Conservation (phyloP, 2,329 filamentous ascomycete species). For the Parastagonospora avenae region DNA sequence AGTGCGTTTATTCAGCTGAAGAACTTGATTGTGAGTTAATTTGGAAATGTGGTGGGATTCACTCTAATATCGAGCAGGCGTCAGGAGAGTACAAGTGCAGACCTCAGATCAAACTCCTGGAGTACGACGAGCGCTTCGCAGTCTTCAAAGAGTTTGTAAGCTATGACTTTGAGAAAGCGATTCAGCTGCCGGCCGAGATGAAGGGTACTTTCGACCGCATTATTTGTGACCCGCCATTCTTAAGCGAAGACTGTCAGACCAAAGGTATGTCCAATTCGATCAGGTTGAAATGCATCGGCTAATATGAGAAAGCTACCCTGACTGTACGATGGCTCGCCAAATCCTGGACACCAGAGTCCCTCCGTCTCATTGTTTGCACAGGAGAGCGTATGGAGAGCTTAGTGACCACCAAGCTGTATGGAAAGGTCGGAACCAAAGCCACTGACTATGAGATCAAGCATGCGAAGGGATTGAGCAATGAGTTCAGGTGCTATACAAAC, state of each 20-base stretch:
- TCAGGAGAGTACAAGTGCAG: conserved; percentile 36
- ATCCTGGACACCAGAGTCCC: conserved; percentile 44
- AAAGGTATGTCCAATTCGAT: conserved; percentile 58
- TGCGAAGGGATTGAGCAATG: conserved; percentile 75
- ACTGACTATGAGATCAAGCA: conserved; percentile 74
- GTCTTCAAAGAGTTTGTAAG: conserved; percentile 75
- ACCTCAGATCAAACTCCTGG: conserved; percentile 70
- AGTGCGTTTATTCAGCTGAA: conserved; percentile 79
- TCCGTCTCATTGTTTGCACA: conserved; percentile 69
- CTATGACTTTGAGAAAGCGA: conserved; percentile 75
- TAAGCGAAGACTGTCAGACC: conserved; percentile 80
- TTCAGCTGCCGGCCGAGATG: conserved; percentile 66
- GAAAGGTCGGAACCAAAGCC: conserved; percentile 63
- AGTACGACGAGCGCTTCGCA: conserved; percentile 74
- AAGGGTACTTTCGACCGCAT: conserved; percentile 71
- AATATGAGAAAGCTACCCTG: conserved; percentile 63
- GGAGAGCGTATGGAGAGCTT: conserved; percentile 75
- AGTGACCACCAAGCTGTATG: conserved; percentile 68
- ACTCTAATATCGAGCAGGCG: conserved; percentile 19
- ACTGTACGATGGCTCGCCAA: conserved; percentile 76
- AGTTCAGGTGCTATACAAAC: conserved; percentile 80
- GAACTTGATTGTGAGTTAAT: conserved; percentile 65
- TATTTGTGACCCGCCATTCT: conserved; percentile 78
- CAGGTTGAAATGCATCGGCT: conserved; percentile 1
- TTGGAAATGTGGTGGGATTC: too few relatives aligned